Evolutionary conservation across 805 yeast genomes (phyloP).

Genomic region (Wickerhamiella parazyma): DNA sequence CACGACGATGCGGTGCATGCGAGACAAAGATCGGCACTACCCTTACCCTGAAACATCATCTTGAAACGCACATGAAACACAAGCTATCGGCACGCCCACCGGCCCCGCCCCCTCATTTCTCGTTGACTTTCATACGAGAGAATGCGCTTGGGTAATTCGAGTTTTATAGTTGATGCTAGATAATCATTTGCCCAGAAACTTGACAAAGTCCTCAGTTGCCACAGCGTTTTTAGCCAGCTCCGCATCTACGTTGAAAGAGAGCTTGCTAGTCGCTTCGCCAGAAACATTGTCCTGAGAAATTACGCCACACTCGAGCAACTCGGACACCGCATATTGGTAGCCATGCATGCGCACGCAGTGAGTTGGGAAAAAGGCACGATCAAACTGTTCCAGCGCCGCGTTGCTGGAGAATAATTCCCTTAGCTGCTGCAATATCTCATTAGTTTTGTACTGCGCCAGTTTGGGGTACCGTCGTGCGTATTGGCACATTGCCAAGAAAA

Average conservation of each 20-base stretch:
- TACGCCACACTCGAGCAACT: constrained; percentile 68
- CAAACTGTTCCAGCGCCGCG: constrained; percentile 16
- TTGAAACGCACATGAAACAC: no score
- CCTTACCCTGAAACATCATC: no score
- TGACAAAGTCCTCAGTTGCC: not conserved
- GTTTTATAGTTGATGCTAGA: no score
- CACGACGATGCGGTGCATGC: no score
- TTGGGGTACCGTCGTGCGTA: constrained; percentile 52
- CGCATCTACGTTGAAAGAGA: constrained; percentile 55
- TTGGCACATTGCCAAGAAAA: constrained; percentile 54
- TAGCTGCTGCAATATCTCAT: constrained; percentile 70
- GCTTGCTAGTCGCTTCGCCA: constrained; percentile 52
- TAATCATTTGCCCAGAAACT: not conserved
- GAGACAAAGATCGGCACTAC: no score
- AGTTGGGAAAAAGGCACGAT: not conserved
- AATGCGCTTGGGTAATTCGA: no score
- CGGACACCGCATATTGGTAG: constrained; percentile 46
- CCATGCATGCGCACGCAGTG: constrained; percentile 36
- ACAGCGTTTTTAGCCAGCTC: constrained; percentile 25
- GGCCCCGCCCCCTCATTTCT: no score
- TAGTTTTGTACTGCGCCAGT: constrained; percentile 50
- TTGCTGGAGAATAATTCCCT: constrained; percentile 33
- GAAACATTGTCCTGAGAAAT: constrained; percentile 50
- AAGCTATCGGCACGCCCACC: no score
- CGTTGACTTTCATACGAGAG: no score